Evolutionary conservation across 441 rosid species (phyloP).

Genomic region (Euphorbia schlechtendalii): DNA sequence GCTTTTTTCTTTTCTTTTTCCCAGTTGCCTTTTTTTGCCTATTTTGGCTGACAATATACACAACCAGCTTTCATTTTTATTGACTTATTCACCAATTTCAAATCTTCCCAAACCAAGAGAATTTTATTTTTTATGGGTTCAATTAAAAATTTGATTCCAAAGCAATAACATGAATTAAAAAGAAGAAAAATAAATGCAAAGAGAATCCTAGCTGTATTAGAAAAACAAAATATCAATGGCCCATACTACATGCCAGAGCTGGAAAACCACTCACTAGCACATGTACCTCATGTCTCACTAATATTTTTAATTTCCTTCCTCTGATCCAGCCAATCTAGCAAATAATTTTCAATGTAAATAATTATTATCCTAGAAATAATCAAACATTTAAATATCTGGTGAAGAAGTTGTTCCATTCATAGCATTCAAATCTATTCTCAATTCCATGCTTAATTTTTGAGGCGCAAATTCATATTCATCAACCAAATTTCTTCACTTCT

Average conservation of each 20-base stretch:
- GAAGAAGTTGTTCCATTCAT: slow-evolving; percentile 31
- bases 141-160: slow-evolving; percentile 22
- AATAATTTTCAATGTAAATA: not conserved
- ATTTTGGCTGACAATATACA: not conserved
- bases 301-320: slow-evolving; percentile 4
- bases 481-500: slow-evolving; percentile 39
- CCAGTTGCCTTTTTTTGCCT: not conserved
- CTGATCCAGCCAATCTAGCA: slow-evolving; percentile 23
- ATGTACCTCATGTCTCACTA: slow-evolving; percentile 37
- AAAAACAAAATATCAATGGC: too few species aligned
- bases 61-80: not conserved
- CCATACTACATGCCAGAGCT: slow-evolving; percentile 64
- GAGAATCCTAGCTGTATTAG: too few species aligned
- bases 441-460: slow-evolving; percentile 20
- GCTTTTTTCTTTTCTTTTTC: too few species aligned
- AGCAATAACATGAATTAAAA: slow-evolving; percentile 25
- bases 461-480: slow-evolving; percentile 23
- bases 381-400: slow-evolving; percentile 23
- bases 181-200: slow-evolving; percentile 8
- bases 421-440: slow-evolving; percentile 13
- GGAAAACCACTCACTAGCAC: slow-evolving; percentile 73
- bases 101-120: slow-evolving; percentile 15
- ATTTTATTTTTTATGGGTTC: slow-evolving; percentile 10
- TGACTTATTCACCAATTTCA: not conserved
- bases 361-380: slow-evolving; percentile 6